phyloP scores from a whole-genome alignment of 2,329 filamentous ascomycete species.

The Tympanopsis confertula region DNA sequence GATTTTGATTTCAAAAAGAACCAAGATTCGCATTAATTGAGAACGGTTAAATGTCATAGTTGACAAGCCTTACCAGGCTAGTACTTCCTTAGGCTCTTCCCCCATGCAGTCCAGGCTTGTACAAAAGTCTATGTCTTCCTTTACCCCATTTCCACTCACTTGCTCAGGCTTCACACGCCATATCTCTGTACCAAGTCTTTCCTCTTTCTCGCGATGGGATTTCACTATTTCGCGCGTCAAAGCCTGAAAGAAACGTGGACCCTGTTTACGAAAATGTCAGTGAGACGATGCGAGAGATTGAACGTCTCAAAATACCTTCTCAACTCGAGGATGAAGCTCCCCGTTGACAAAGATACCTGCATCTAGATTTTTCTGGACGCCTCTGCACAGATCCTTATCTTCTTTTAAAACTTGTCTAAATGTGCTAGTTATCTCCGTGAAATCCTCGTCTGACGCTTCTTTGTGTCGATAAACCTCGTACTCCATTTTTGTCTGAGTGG shows the following conservation, averaged over 20 bases:
- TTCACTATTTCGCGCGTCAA: slow-evolving; percentile 22
- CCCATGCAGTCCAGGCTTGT: slow-evolving; percentile 1
- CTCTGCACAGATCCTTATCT: slow-evolving; percentile 36
- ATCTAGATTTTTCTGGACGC: slow-evolving; percentile 35
- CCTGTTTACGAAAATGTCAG: too few species aligned
- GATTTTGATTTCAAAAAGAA: too few species aligned
- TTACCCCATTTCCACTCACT: neutral
- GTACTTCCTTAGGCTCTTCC: slow-evolving; percentile 4
- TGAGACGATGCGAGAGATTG: neutral
- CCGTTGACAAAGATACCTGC: slow-evolving; percentile 35
- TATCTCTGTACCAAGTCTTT: slow-evolving; percentile 20
- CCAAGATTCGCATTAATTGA: too few species aligned
- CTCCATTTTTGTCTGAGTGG: slow-evolving; percentile 29
- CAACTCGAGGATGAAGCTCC: slow-evolving; percentile 33
- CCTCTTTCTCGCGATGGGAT: slow-evolving; percentile 23
- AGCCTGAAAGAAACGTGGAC: slow-evolving; percentile 28
- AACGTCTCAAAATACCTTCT: slow-evolving; percentile 24
- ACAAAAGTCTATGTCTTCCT: slow-evolving; percentile 1
- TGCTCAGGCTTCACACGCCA: slow-evolving; percentile 21
- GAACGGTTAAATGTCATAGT: too few species aligned
- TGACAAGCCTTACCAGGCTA: slow-evolving; percentile 11
- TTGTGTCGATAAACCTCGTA: slow-evolving; percentile 39
- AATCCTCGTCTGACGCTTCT: slow-evolving; percentile 29
- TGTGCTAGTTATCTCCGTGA: slow-evolving; percentile 30
- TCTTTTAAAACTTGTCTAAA: slow-evolving; percentile 37